These are phyloP conservation scores for Jackrogersella minutella DNA, from an alignment of 495 filamentous ascomycete genomes.

Conservation along the genomic window DNA sequence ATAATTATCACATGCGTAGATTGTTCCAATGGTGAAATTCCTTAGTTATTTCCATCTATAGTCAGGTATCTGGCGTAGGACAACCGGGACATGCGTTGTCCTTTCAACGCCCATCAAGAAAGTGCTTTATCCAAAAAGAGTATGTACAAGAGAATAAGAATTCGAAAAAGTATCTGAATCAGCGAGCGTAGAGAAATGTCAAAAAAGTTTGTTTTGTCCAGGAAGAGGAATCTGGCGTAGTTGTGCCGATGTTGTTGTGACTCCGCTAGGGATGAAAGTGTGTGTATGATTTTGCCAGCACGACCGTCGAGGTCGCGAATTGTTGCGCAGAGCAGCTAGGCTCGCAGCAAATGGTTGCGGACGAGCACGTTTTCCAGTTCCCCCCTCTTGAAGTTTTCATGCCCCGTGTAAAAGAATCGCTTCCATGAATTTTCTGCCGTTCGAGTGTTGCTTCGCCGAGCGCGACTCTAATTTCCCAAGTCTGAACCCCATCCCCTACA, in stretches of 20 bases:
- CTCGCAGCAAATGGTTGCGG: constrained; percentile 33
- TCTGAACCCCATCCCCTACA: constrained; percentile 4
- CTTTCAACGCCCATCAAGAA: constrained; percentile 11
- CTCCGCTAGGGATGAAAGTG: constrained; percentile 21
- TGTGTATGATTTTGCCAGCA: constrained; percentile 42
- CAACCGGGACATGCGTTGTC: constrained; percentile 34
- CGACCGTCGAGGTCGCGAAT: constrained; percentile 36
- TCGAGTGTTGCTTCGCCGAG: constrained; percentile 17
- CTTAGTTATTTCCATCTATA: constrained; percentile 21
- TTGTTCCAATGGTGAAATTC: background rate
- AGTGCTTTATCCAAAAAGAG: constrained; percentile 16
- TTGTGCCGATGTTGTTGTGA: constrained; percentile 10
- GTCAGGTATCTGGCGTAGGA: constrained; percentile 16
- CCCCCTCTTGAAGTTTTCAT: constrained; percentile 17
- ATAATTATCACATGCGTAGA: constrained; percentile 4
- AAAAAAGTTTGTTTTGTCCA: constrained; percentile 28
- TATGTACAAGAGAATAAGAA: constrained; percentile 25
- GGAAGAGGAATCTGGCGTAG: constrained; percentile 26
- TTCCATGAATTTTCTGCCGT: constrained; percentile 8
- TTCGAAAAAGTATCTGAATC: constrained; percentile 17
- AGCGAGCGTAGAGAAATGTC: constrained; percentile 32
- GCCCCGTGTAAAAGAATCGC: constrained; percentile 19
- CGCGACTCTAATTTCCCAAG: constrained; percentile 7
- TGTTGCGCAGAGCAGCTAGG: constrained; percentile 37
- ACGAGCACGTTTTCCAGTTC: constrained; percentile 2